A percentile compares a stretch with the other conserved stretches of the same genome.
Conservation (phyloP, 768 basidiomycete genomes). For the Trametes cinnabarina region DNA sequence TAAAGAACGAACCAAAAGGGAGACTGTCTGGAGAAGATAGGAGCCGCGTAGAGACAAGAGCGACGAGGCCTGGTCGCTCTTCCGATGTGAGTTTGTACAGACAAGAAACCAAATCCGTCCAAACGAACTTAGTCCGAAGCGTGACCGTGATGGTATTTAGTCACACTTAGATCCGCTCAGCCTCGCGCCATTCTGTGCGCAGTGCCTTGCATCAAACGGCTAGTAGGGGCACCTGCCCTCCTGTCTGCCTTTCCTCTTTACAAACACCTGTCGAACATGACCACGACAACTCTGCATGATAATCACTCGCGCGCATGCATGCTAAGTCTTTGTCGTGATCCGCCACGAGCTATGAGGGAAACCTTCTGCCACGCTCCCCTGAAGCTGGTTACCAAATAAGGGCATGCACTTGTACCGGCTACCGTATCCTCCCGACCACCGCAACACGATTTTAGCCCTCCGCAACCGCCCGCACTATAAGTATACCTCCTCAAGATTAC, state of each 20-base stretch:
- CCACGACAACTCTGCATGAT: too few relatives aligned
- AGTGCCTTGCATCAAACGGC: not conserved
- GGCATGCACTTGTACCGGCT: not conserved
- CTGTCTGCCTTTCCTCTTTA: not conserved
- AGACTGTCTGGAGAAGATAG: not conserved
- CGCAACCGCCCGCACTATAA: too few relatives aligned
- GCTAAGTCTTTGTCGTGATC: not conserved
- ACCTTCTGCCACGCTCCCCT: constrained; percentile 1
- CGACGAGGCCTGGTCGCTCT: constrained; percentile 5
- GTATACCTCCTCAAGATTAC: too few relatives aligned
- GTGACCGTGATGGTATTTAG: constrained; percentile 26
- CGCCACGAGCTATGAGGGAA: not conserved
- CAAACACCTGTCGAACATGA: not conserved
- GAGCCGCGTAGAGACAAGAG: constrained; percentile 1
- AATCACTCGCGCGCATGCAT: not conserved
- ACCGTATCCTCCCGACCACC: not conserved
- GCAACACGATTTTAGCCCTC: too few relatives aligned
- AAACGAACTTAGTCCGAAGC: constrained; percentile 30
- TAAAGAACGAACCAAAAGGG: not conserved
- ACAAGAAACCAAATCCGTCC: constrained; percentile 34
- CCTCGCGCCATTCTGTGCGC: constrained; percentile 19
- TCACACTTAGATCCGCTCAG: constrained; percentile 21
- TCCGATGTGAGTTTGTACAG: constrained; percentile 26
- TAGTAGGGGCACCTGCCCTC: not conserved
- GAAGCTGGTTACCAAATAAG: constrained; percentile 7